These are phyloP conservation scores for Myriosclerotinia duriaeana DNA, from an alignment of 2,329 filamentous ascomycete species.

Conservation along the genomic window DNA sequence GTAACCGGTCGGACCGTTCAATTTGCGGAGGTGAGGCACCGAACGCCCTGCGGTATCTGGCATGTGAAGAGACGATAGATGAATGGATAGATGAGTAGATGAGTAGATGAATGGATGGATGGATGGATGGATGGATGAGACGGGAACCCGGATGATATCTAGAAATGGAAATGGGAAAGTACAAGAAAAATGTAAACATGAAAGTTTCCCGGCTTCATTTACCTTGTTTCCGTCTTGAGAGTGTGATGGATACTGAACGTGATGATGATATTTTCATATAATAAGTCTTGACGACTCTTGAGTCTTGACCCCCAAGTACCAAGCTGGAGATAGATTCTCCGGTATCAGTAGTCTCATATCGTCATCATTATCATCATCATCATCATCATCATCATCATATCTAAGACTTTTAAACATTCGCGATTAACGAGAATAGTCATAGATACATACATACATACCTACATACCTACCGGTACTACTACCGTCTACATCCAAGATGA, in stretches of 20 bases:
- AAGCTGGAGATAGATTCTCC: background rate
- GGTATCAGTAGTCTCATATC: background rate
- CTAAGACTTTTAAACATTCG: background rate
- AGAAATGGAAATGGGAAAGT: background rate
- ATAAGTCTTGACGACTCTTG: background rate
- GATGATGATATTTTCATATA: background rate
- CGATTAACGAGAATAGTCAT: conserved; percentile 2
- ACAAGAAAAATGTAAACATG: background rate
- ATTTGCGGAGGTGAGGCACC: conserved; percentile 16
- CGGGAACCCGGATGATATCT: conserved; percentile 7
- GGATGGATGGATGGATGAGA: background rate
- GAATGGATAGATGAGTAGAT: too few species aligned
- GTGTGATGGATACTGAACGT: background rate
- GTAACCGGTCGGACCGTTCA: conserved; percentile 16
- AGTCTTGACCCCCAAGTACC: background rate
- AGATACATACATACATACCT: background rate
- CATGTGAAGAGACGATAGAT: conserved; percentile 5
- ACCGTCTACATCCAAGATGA: background rate
- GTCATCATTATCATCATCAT: background rate
- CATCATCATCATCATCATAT: background rate
- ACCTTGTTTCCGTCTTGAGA: background rate
- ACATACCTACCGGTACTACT: too few species aligned
- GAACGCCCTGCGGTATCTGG: conserved; percentile 10
- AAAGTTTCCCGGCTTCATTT: conserved; percentile 1
- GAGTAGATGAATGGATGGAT: background rate